Percentiles rank a stretch among this genome's conserved stretches.
These are phyloP conservation scores for Nannochloropsis oceanica DNA, from an alignment of 108 stramenopile species.

Conservation along the genomic window DNA sequence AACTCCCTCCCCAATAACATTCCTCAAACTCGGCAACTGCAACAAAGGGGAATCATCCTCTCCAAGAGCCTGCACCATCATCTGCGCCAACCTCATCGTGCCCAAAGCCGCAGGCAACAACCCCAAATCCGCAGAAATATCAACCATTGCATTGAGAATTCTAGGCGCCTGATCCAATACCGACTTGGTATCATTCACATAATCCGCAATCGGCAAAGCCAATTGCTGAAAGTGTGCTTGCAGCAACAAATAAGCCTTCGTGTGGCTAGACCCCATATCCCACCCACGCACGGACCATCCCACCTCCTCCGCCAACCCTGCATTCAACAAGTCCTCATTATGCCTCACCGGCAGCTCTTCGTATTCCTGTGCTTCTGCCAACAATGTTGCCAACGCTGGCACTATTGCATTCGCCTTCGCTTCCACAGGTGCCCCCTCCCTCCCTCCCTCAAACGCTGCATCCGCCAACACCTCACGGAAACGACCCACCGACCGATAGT, in stretches of 20 bases:
- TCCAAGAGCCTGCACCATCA: conserved; percentile 24
- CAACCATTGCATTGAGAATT: conserved; percentile 87
- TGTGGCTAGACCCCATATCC: conserved; percentile 58
- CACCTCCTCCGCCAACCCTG: conserved; percentile 59
- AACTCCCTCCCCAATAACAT: conserved; percentile 1
- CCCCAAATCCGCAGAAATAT: conserved; percentile 53
- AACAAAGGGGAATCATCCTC: conserved; percentile 12
- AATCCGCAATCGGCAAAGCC: conserved; percentile 89
- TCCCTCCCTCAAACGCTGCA: background rate
- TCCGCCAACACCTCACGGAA: conserved; percentile 7
- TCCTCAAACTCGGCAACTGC: conserved; percentile 17
- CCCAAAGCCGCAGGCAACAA: conserved; percentile 16
- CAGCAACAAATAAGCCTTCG: conserved; percentile 80
- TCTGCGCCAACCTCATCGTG: conserved; percentile 21
- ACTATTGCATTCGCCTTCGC: background rate
- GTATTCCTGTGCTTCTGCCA: conserved; percentile 64
- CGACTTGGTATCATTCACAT: conserved; percentile 80
- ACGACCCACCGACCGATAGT: conserved; percentile 50
- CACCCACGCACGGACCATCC: conserved; percentile 51
- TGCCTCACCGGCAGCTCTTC: conserved; percentile 92
- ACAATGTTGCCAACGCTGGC: background rate
- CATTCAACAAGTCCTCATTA: conserved; percentile 90
- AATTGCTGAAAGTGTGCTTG: conserved; percentile 64
- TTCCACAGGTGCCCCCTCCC: background rate
- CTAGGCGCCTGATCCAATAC: conserved; percentile 89